These are phyloP conservation scores for Circinella umbellata DNA, from an alignment of 371 early-diverging fungal species.

Conservation along the genomic window DNA sequence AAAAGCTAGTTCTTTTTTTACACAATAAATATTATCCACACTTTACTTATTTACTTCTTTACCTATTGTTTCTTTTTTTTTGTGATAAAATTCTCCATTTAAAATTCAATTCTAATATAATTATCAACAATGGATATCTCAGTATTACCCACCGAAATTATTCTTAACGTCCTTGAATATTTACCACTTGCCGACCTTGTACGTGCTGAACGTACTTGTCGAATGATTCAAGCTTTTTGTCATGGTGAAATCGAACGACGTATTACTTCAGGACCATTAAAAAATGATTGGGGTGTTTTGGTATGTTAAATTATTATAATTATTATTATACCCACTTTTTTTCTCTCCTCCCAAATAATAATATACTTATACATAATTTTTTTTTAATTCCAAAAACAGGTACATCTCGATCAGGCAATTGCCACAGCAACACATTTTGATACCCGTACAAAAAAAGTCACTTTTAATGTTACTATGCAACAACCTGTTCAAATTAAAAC, in stretches of 20 bases:
- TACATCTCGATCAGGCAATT: constrained; percentile 42
- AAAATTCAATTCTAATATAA: too few relatives aligned
- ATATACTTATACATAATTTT: neutral
- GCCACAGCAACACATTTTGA: constrained; percentile 46
- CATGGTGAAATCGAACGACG: constrained; percentile 45
- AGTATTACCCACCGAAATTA: constrained; percentile 46
- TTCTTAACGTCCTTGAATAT: constrained; percentile 36
- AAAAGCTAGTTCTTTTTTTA: neutral
- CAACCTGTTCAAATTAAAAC: constrained; percentile 47
- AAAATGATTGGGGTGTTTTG: constrained; percentile 44
- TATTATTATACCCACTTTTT: neutral
- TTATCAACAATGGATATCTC: constrained; percentile 22
- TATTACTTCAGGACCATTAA: constrained; percentile 26
- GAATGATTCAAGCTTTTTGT: constrained; percentile 39
- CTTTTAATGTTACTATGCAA: constrained; percentile 40
- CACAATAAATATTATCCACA: neutral
- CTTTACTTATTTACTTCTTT: neutral
- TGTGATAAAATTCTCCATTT: too few relatives aligned
- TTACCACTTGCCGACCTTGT: constrained; percentile 46
- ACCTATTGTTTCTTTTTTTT: neutral
- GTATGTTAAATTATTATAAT: constrained; percentile 25
- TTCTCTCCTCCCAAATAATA: constrained; percentile 1
- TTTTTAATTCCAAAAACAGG: constrained; percentile 16
- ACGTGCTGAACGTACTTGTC: constrained; percentile 42
- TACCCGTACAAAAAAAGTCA: constrained; percentile 33